Percentiles rank a stretch among this genome's conserved stretches.
Evolutionary conservation across 192 early-diverging fungal genomes (phyloP).

Genomic region (Obelidium mucronatum): DNA sequence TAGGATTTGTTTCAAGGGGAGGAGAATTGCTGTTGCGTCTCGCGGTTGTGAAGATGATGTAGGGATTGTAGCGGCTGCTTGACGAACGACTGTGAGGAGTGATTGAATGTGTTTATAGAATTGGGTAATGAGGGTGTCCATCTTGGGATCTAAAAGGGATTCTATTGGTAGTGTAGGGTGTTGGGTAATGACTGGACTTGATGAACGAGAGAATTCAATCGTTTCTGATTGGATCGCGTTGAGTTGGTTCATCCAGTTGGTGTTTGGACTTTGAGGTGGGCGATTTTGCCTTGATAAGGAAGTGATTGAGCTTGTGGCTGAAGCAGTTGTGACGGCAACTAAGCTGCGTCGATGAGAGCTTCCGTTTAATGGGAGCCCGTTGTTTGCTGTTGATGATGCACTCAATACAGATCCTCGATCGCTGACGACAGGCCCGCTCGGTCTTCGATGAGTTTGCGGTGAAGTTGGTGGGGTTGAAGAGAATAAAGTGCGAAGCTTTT

Average conservation of each 20-base stretch:
- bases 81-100: neutral
- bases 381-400: too few relatives aligned
- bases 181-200: too few relatives aligned
- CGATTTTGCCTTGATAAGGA: too few relatives aligned
- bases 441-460: neutral
- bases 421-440: neutral
- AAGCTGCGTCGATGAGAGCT: too few relatives aligned
- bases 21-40: slow-evolving; percentile 2
- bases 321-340: neutral
- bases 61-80: too few relatives aligned
- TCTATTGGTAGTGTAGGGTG: neutral
- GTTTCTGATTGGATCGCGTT: neutral
- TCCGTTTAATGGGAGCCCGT: too few relatives aligned
- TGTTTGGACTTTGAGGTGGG: too few relatives aligned
- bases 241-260: neutral
- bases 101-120: neutral
- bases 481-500: too few relatives aligned
- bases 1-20: slow-evolving; percentile 30
- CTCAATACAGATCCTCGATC: neutral
- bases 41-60: too few relatives aligned
- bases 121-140: neutral
- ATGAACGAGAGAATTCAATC: neutral
- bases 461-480: too few relatives aligned
- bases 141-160: neutral
- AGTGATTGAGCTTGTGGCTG: neutral